phyloP scores from a whole-genome alignment of 192 early-diverging fungal genomes.

The Endogone sp. region DNA sequence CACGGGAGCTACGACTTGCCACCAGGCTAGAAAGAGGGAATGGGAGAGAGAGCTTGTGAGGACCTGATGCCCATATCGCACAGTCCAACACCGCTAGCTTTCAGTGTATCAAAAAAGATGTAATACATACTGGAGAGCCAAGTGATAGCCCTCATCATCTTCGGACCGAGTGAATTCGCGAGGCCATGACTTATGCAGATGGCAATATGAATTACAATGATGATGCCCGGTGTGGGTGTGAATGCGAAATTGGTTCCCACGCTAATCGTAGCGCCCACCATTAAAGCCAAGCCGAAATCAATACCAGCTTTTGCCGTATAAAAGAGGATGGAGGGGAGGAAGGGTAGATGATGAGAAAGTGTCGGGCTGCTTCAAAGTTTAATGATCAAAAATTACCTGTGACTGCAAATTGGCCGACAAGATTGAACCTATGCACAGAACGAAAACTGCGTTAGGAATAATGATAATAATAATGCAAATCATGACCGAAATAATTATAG shows the following conservation, averaged over 20 bases:
- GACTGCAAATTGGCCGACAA: conserved; percentile 49
- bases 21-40: conserved; percentile 25
- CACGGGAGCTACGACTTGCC: conserved; percentile 41
- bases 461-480: no score
- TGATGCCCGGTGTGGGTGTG: conserved; percentile 16
- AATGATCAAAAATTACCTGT: conserved; percentile 12
- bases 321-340: no score
- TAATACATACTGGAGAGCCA: neutral
- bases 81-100: conserved; percentile 25
- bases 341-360: no score
- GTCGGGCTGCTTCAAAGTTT: no score
- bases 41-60: neutral
- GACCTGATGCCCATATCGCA: conserved; percentile 4
- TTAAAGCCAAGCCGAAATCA: conserved; percentile 42
- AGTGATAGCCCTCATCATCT: conserved; percentile 20
- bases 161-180: conserved; percentile 37
- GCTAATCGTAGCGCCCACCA: conserved; percentile 36
- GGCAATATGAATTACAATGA: conserved; percentile 37
- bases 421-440: conserved; percentile 36
- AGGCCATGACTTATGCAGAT: conserved; percentile 41
- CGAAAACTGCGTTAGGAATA: no score
- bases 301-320: conserved; percentile 34
- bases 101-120: neutral
- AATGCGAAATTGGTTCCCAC: conserved; percentile 23
- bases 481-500: no score